These are phyloP conservation scores for Plasmopara viticola DNA, from an alignment of 352 stramenopile genomes.

Conservation along the genomic window DNA sequence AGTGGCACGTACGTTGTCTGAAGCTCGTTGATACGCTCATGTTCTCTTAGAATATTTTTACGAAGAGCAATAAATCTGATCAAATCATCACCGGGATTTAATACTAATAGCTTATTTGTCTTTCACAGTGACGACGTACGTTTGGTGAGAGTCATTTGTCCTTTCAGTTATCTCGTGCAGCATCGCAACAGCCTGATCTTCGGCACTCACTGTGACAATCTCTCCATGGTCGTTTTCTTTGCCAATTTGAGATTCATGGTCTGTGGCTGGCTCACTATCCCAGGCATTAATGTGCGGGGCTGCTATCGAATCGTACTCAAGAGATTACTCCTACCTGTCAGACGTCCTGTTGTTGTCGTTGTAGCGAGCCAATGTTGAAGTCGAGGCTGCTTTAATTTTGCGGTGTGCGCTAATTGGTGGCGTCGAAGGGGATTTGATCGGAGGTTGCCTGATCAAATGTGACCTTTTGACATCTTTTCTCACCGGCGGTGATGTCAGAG, in stretches of 20 bases:
- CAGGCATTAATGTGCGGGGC: conserved; percentile 16
- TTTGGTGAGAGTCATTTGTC: conserved; percentile 37
- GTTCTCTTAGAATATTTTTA: conserved; percentile 23
- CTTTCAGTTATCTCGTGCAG: conserved; percentile 31
- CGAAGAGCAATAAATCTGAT: conserved; percentile 29
- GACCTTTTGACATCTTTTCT: conserved; percentile 7
- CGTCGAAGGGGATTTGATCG: conserved; percentile 6
- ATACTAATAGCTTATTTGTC: background rate
- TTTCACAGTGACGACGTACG: conserved; percentile 12
- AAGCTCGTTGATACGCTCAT: conserved; percentile 26
- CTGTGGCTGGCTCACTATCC: conserved; percentile 29
- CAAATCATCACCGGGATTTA: conserved; percentile 2
- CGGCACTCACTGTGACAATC: conserved; percentile 12
- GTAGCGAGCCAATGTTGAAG: background rate
- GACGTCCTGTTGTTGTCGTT: conserved; percentile 13
- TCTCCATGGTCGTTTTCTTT: background rate
- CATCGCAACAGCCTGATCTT: conserved; percentile 32
- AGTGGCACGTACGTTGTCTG: conserved; percentile 21
- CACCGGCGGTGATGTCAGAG: conserved; percentile 13
- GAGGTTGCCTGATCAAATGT: conserved; percentile 11
- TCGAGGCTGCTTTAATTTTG: conserved; percentile 9
- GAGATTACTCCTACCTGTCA: conserved; percentile 7
- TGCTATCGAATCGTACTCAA: background rate
- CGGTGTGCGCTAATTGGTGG: conserved; percentile 4
- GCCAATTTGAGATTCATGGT: conserved; percentile 19